Conservation (phyloP, 495 filamentous ascomycete species). For the Trichoderma parareesei region DNA sequence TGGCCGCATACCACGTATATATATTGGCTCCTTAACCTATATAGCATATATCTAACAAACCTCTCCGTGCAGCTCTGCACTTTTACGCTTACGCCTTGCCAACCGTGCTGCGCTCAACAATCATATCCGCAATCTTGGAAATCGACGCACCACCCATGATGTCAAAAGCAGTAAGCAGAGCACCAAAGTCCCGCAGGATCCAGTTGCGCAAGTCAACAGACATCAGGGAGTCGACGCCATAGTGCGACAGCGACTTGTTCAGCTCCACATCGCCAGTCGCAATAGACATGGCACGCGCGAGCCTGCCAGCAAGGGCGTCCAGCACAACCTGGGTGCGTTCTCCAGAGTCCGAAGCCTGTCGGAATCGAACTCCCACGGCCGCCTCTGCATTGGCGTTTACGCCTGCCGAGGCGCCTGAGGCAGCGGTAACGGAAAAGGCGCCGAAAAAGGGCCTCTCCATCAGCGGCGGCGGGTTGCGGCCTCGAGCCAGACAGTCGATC, state of each 20-base stretch:
- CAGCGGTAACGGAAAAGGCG: constrained; percentile 15
- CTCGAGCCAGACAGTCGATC: constrained; percentile 17
- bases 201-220: constrained; percentile 53
- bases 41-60: background rate
- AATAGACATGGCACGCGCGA: constrained; percentile 29
- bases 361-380: constrained; percentile 16
- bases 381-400: constrained; percentile 11
- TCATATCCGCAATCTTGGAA: constrained; percentile 16
- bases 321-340: constrained; percentile 26
- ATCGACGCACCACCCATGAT: constrained; percentile 32
- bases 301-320: constrained; percentile 22
- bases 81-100: background rate
- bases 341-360: constrained; percentile 17
- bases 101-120: constrained; percentile 6
- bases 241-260: constrained; percentile 28
- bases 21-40: too few relatives aligned
- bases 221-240: constrained; percentile 49
- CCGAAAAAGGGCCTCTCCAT: constrained; percentile 21
- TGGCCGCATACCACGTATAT: too few relatives aligned
- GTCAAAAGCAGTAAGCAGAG: constrained; percentile 39
- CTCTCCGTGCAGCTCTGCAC: background rate
- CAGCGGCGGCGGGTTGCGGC: constrained; percentile 16
- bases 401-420: constrained; percentile 13
- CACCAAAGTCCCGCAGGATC: constrained; percentile 38
- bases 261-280: constrained; percentile 30